Conservation (phyloP, 2,329 filamentous ascomycete genomes). For the Apiospora aurea region DNA sequence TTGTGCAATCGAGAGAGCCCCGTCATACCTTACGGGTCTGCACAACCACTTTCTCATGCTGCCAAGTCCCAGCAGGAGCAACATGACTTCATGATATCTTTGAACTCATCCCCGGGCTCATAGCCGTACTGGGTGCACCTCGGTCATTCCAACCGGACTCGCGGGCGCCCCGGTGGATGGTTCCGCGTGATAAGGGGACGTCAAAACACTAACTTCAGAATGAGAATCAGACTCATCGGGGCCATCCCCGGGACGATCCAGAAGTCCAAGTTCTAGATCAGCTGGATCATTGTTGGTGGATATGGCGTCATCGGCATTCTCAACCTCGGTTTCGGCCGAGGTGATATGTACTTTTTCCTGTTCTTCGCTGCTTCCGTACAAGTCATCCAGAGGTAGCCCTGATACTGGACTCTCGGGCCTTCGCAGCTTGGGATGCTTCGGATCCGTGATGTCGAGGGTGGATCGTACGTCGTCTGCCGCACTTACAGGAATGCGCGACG, state of each 20-base stretch:
- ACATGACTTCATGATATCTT: too few relatives aligned
- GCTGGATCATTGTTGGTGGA: neutral
- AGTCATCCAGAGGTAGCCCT: neutral
- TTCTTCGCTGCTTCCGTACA: neutral
- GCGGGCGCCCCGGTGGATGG: too few relatives aligned
- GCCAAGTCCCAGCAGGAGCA: too few relatives aligned
- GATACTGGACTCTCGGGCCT: neutral
- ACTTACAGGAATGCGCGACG: neutral
- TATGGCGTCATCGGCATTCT: neutral
- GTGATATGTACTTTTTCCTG: neutral
- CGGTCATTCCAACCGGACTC: too few relatives aligned
- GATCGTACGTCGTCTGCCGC: neutral
- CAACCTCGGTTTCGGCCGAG: neutral
- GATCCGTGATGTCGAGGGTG: neutral
- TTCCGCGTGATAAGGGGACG: too few relatives aligned
- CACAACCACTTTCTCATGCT: too few relatives aligned
- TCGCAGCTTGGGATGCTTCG: neutral
- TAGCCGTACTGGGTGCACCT: too few relatives aligned
- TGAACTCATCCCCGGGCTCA: too few relatives aligned
- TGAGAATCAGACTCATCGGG: neutral
- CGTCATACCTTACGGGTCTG: too few relatives aligned
- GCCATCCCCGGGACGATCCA: neutral
- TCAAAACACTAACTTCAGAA: neutral
- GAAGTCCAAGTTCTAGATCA: neutral
- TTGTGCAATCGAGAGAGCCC: neutral